A percentile compares a stretch with the other conserved stretches of the same genome.
phyloP scores from a whole-genome alignment of 495 filamentous ascomycete species.

The Trichoderma virens region DNA sequence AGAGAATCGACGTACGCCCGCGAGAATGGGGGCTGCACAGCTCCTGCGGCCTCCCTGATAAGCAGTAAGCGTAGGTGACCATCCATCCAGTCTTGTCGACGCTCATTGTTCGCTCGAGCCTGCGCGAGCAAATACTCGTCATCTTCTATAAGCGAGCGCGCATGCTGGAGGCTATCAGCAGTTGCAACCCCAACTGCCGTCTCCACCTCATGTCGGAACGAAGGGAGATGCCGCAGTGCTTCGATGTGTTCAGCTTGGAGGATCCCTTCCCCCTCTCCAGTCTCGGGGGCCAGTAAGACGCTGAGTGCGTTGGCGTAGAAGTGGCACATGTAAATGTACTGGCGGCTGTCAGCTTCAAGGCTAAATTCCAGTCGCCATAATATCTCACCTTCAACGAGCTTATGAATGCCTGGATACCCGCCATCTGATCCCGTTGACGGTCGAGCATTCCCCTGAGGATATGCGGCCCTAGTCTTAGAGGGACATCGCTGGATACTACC shows the following conservation, averaged over 20 bases:
- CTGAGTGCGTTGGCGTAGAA: slow-evolving; percentile 90
- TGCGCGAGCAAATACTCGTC: slow-evolving; percentile 26
- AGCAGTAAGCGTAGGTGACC: slow-evolving; percentile 24
- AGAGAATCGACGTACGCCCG: neutral
- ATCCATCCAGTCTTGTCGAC: slow-evolving; percentile 17
- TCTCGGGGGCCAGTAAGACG: slow-evolving; percentile 44
- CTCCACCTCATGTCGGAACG: slow-evolving; percentile 56
- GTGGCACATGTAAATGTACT: slow-evolving; percentile 94
- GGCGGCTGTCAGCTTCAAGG: neutral
- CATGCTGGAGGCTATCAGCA: slow-evolving; percentile 22
- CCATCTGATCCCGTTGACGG: slow-evolving; percentile 76
- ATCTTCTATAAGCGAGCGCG: slow-evolving; percentile 32
- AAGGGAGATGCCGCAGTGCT: slow-evolving; percentile 68
- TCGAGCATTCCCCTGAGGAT: slow-evolving; percentile 59
- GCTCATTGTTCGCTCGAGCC: slow-evolving; percentile 13
- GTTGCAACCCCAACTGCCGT: slow-evolving; percentile 22
- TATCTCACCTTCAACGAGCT: slow-evolving; percentile 65
- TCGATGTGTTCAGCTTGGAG: slow-evolving; percentile 57
- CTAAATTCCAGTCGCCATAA: neutral
- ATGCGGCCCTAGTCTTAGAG: slow-evolving; percentile 61
- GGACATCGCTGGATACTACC: slow-evolving; percentile 45
- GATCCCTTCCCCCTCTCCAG: slow-evolving; percentile 23
- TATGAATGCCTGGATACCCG: slow-evolving; percentile 73
- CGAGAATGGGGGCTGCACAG: slow-evolving; percentile 6
- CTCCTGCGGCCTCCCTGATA: slow-evolving; percentile 15